Evolutionary conservation across 2,329 filamentous ascomycete genomes (phyloP).

Genomic region (Fusarium falciforme): DNA sequence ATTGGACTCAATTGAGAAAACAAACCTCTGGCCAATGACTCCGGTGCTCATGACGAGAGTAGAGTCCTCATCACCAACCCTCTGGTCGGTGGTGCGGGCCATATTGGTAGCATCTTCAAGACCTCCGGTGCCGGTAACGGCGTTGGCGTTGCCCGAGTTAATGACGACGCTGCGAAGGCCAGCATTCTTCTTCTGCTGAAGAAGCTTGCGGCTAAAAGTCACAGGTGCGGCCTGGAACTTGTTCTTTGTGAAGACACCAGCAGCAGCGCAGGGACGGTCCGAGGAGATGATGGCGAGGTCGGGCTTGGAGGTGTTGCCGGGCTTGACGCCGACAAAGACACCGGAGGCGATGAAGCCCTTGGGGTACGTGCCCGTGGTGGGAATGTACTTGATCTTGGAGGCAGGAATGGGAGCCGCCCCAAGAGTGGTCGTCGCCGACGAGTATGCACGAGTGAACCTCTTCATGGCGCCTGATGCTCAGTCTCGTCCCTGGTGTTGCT

Average conservation of each 20-base stretch:
- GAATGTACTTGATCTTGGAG: slow-evolving; percentile 91
- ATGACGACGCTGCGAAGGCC: slow-evolving; percentile 86
- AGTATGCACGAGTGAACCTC: slow-evolving; percentile 51
- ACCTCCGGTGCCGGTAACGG: slow-evolving; percentile 91
- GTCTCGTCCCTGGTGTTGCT: slow-evolving; percentile 25
- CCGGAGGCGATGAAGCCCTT: slow-evolving; percentile 89
- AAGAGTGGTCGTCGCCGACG: slow-evolving; percentile 43
- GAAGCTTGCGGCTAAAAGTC: slow-evolving; percentile 80
- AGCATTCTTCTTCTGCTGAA: slow-evolving; percentile 73
- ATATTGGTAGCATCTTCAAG: slow-evolving; percentile 89
- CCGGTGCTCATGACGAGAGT: slow-evolving; percentile 99
- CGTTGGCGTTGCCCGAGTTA: slow-evolving; percentile 97
- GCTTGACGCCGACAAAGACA: slow-evolving; percentile 92
- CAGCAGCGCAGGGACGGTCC: slow-evolving; percentile 84
- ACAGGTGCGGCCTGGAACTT: slow-evolving; percentile 98
- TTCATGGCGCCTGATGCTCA: slow-evolving; percentile 40
- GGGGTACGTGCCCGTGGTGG: slow-evolving; percentile 86
- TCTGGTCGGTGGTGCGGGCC: slow-evolving; percentile 81
- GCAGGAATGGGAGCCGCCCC: slow-evolving; percentile 67
- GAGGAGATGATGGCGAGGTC: slow-evolving; percentile 92
- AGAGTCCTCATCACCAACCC: slow-evolving; percentile 59
- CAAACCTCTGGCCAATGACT: slow-evolving; percentile 90
- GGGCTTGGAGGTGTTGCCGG: slow-evolving; percentile 89
- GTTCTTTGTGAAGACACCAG: slow-evolving; percentile 97
- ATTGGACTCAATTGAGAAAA: slow-evolving; percentile 8